phyloP scores from a whole-genome alignment of 2,329 filamentous ascomycete species.

The Talaromyces marneffei region DNA sequence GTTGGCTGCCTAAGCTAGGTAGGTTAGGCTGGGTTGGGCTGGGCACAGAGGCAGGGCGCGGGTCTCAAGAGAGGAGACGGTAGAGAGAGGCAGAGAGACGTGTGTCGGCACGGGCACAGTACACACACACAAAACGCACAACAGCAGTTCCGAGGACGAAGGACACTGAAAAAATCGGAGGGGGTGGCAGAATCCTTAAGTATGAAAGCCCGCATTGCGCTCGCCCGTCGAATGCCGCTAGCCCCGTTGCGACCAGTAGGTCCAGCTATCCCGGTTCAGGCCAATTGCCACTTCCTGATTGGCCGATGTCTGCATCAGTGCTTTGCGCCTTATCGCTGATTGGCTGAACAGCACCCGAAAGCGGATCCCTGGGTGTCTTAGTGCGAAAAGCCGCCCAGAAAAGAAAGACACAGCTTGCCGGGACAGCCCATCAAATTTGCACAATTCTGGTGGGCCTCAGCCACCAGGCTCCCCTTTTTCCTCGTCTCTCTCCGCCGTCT shows the following conservation, averaged over 20 bases:
- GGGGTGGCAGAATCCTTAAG: slow-evolving; percentile 40
- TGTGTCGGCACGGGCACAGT: slow-evolving; percentile 17
- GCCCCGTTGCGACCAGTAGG: slow-evolving; percentile 32
- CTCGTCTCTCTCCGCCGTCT: not conserved
- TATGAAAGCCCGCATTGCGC: slow-evolving; percentile 32
- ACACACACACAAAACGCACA: slow-evolving; percentile 17
- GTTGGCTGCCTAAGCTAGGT: not conserved
- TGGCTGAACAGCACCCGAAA: slow-evolving; percentile 21
- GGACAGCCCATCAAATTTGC: not conserved
- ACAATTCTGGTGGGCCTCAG: slow-evolving; percentile 14
- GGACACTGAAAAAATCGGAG: slow-evolving; percentile 32
- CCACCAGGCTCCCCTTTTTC: slow-evolving; percentile 10
- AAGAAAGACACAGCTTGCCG: not conserved
- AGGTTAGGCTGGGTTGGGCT: not conserved
- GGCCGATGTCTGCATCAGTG: slow-evolving; percentile 24
- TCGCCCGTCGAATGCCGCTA: slow-evolving; percentile 31
- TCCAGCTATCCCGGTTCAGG: slow-evolving; percentile 29
- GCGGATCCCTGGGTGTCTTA: slow-evolving; percentile 15
- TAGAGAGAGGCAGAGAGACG: slow-evolving; percentile 18
- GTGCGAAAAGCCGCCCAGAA: not conserved
- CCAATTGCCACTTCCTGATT: slow-evolving; percentile 28
- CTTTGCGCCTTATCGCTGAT: slow-evolving; percentile 19
- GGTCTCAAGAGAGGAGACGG: not conserved
- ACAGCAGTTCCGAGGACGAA: slow-evolving; percentile 32
- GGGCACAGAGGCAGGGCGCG: not conserved